phyloP scores from a whole-genome alignment of 2,329 filamentous ascomycete species.

The Fusarium austroafricanum region DNA sequence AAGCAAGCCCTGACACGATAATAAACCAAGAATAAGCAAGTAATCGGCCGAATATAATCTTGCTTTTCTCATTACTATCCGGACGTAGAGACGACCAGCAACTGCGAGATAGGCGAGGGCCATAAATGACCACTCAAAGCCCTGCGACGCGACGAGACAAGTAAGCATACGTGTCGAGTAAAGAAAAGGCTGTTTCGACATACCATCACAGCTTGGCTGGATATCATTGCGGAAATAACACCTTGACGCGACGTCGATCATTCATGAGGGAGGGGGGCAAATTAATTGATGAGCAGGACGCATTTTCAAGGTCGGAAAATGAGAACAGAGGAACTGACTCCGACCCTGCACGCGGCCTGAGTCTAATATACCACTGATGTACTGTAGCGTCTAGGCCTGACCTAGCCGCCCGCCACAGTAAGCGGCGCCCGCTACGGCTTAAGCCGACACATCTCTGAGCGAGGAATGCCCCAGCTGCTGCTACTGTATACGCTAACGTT shows the following conservation, averaged over 20 bases:
- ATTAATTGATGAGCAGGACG: too few species aligned
- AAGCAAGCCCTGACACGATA: neutral
- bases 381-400: too few species aligned
- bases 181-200: accelerated
- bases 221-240: slow-evolving; percentile 3
- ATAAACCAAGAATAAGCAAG: neutral
- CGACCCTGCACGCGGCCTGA: neutral
- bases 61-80: neutral
- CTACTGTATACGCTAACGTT: neutral
- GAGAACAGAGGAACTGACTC: neutral
- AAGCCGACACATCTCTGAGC: neutral
- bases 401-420: neutral
- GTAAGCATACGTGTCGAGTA: neutral
- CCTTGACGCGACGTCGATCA: accelerated
- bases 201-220: slow-evolving; percentile 13
- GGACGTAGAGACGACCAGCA: slow-evolving; percentile 7
- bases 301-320: neutral
- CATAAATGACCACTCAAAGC: slow-evolving; percentile 13
- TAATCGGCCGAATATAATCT: neutral
- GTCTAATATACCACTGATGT: too few species aligned
- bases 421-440: neutral
- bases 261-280: too few species aligned
- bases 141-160: neutral
- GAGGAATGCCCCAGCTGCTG: neutral
- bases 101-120: slow-evolving; percentile 1